Base-by-base conservation (phyloP, 2,329 filamentous ascomycete genomes). In the Stagonosporopsis chrysanthemi region DNA sequence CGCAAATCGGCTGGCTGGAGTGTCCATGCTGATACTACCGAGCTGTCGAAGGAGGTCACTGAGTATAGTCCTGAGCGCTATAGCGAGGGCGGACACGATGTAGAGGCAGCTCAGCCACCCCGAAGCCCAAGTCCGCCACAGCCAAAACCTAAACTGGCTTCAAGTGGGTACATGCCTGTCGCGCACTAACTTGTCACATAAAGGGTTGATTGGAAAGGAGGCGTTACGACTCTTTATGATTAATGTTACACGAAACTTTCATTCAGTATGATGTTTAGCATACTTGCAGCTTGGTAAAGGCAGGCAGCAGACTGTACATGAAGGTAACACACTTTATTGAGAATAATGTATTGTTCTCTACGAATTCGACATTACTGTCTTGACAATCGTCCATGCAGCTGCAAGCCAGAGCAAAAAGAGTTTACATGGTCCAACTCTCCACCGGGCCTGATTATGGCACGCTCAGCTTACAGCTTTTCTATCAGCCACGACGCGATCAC, bases 1-100 rank as follows among this genome's bases (percentile, higher is more conserved):
- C 63, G 66, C 56, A 66, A 65, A 49, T 63, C 65, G 2, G 61
- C 62, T 2, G 57, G 61, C 19, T 70, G 65, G 66, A 71, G 66
- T 39, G 55, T 57, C 6, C 57, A 69, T 29, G 49, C 63, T 8
- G 67, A 69, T 23, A 36, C 56, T 11, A 23, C 56, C 6, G 45
- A 49, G 17, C 9, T 53, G 28, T 26, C 28, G 23, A 42, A 45
- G 15, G 50, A 42, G 28, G 19, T 36, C 12, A 53, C 50, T 1
- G 56, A 31, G 22, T 58, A 53, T 29, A 44, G 38, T 28, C 28
- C 49, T 2, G n/a, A 36, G n/a, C 31, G 42, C n/a, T 40, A 44
- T 33, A 38, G 56, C 7, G 40, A 45, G 14, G 49, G 39, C 22
- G 23, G 14, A 11, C 28, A 40, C 17, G 44, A 33, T 3, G 26